Evolutionary conservation across 495 filamentous ascomycete species (phyloP), one percentile per base, ranked within the genome.

Genomic region (Trichodelitschia bisporula): DNA sequence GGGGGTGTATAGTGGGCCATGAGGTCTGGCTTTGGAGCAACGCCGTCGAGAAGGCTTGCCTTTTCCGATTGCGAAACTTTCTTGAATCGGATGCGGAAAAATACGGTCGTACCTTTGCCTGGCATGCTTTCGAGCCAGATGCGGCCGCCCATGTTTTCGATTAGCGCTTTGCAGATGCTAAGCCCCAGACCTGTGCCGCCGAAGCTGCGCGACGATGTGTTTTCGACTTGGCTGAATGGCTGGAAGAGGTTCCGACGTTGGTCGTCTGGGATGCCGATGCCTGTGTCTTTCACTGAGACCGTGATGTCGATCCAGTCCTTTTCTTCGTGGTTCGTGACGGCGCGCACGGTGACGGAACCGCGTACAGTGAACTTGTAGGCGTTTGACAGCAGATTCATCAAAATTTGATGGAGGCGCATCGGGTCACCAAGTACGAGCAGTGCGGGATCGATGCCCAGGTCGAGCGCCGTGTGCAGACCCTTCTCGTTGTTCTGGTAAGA

Each of bases 91-190:
- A 92, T 51, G 2, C 70, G 73, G 55, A 92, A 92, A 25, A 64
- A 80, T 15, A 83, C 82, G 0, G 72, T 90, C 0, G 82, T 92
- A 23, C 82, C 82, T 14, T 63, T 55, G 16, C 69, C 72, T 3
- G 74, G 62, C 10, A 59, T 58, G 29, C 74, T 82, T 38, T 90
- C 77, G 4, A 92, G 61, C 53, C 66, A 69, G 37, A 92, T 86
- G 17, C 58, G 69, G 12, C 82, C 82, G 11, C 71, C 66, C 55
- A 92, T 74, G 31, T 77, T 79, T 51, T 89, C 77, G 35, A 92
- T 80, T 30, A 92, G 68, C 1, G 84, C 82, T 48, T 90, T 92
- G 62, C 82, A 92, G 38, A 92, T 92, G 42, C 75, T 82, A 26
- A 92, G 55, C 1, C 82, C 82, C 4, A 92, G 69, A 14, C 82